Evolutionary conservation across 345 rosid species (phyloP), one percentile per base, ranked within the genome.

Genomic region (Murraya paniculata): DNA sequence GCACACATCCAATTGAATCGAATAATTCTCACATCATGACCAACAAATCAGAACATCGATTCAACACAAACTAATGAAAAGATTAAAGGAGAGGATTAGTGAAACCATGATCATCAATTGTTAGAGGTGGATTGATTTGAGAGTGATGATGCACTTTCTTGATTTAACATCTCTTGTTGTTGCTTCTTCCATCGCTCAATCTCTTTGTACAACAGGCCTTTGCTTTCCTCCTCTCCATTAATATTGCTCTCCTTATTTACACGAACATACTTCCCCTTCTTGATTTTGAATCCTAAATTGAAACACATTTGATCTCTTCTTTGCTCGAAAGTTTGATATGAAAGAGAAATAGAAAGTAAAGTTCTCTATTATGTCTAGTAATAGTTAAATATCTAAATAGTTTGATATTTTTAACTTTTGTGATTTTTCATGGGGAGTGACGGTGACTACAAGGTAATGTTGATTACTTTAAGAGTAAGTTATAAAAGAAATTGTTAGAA

Each of bases 131-230:
- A 27, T 22, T 48, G 75, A 75, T 5, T 55, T 13, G 71, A 16
- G n/a, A 59, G 7, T 9, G 73, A 21, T 8, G 78, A 56, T 67
- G 74, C 74, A 69, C 75, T 62, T 65, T 30, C 88, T 68, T 66
- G 77, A 68, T 73, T 74, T 48, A 72, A 71, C 57, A 6, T 78
- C 64, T 81, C 84, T 28, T 78, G 84, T 11, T 87, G 82, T 68
- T 71, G 82, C 70, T 74, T 84, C 78, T 79, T 79, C 92, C 89
- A 89, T 70, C 80, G 80, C 78, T 83, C 83, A 31, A 87, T 83
- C 77, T 89, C 90, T 78, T 60, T 80, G 45, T 50, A 65, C 69
- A 89, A 62, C 80, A 85, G 68, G 7, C 92, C 90, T 64, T 77
- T 82, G 61, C 74, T 66, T 62, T 85, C 87, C 7, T 58, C 69